Conservation (phyloP, 805 yeast genomes). For the Kodamaea leandrae region DNA sequence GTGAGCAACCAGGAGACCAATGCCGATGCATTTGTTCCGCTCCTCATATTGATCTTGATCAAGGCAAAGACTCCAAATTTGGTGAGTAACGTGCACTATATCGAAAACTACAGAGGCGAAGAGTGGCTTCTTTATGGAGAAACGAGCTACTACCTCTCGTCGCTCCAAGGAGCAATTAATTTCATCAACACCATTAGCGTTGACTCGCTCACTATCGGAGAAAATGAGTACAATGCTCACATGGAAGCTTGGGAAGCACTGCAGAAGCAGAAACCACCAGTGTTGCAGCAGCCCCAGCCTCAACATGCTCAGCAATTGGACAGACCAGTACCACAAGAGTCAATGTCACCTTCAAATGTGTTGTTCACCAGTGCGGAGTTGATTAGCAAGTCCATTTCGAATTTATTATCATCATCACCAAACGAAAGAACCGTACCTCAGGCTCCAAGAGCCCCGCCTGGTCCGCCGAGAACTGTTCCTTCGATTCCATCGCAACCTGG, state of each 20-base stretch:
- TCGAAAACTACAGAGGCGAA: conserved; percentile 77
- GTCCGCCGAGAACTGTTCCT: too few relatives aligned
- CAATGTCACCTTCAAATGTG: conserved; percentile 38
- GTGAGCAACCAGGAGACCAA: conserved; percentile 68
- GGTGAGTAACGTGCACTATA: conserved; percentile 78
- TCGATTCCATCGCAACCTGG: too few relatives aligned
- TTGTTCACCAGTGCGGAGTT: conserved; percentile 48
- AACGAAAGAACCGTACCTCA: conserved; percentile 7
- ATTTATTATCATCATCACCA: conserved; percentile 39
- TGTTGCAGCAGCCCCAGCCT: conserved; percentile 20
- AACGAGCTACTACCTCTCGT: conserved; percentile 84
- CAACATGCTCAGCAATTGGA: conserved; percentile 11
- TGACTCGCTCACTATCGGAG: conserved; percentile 57
- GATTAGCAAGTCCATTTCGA: conserved; percentile 48
- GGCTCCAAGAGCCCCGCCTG: neutral
- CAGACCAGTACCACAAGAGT: conserved; percentile 4
- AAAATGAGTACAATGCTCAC: conserved; percentile 56
- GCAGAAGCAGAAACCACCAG: conserved; percentile 19
- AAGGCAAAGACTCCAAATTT: conserved; percentile 63
- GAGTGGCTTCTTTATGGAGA: conserved; percentile 78
- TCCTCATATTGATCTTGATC: conserved; percentile 74
- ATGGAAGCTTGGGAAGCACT: conserved; percentile 50
- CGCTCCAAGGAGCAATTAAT: conserved; percentile 84
- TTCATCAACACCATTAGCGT: conserved; percentile 64
- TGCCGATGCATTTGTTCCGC: conserved; percentile 93